phyloP scores from a whole-genome alignment of 1,284 basidiomycete genomes.

The Cryptococcus hybrid region DNA sequence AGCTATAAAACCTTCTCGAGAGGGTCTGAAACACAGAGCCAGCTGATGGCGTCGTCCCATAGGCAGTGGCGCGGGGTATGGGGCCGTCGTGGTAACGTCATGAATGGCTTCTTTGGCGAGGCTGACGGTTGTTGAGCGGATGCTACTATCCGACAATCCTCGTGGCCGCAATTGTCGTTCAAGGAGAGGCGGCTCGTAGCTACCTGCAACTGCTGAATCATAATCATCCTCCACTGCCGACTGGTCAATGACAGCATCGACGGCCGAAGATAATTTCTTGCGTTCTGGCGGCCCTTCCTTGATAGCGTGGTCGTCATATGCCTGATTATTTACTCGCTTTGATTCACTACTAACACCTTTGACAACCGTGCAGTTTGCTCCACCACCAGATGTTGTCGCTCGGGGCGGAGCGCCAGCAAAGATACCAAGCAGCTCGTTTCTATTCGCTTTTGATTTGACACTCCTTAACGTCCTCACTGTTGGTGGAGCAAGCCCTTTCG shows the following conservation, averaged over 20 bases:
- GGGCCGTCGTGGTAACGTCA: background rate
- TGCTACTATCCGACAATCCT: conserved; percentile 84
- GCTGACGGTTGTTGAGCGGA: conserved; percentile 71
- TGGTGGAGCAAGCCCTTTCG: conserved; percentile 15
- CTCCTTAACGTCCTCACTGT: conserved; percentile 18
- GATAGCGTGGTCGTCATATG: conserved; percentile 26
- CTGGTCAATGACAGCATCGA: conserved; percentile 74
- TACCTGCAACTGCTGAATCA: conserved; percentile 35
- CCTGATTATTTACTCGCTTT: conserved; percentile 33
- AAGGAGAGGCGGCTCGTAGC: conserved; percentile 52
- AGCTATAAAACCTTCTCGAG: conserved; percentile 21
- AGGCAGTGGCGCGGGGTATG: conserved; percentile 7
- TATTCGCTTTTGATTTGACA: conserved; percentile 32
- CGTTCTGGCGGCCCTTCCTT: conserved; percentile 11
- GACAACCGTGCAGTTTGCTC: background rate
- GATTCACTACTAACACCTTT: conserved; percentile 10
- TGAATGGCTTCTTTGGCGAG: background rate
- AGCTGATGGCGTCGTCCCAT: conserved; percentile 2
- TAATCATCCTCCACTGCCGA: conserved; percentile 36
- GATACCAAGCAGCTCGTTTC: conserved; percentile 58
- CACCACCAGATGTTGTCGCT: conserved; percentile 56
- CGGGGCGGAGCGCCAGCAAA: conserved; percentile 73
- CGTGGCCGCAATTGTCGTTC: conserved; percentile 69
- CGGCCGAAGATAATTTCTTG: conserved; percentile 59
- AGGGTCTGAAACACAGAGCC: conserved; percentile 20